Evolutionary conservation across 148 eudicot species (phyloP), one percentile per base, ranked within the genome.

Genomic region (Persicaria tinctoria): DNA sequence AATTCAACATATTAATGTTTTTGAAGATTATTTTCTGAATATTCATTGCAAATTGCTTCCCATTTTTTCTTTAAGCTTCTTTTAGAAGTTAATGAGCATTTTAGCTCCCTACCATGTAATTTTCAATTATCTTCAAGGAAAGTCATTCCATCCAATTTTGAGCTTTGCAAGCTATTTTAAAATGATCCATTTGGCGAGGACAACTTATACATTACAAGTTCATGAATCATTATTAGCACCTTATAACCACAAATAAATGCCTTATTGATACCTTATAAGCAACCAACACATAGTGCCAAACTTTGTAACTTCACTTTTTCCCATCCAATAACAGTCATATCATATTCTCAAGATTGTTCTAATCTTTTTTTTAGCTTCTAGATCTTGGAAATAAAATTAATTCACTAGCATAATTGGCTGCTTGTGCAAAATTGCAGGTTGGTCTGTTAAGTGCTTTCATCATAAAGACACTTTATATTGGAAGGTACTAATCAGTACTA

Each of bases 381-480:
- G 38, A 41, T 4, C 3, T 20, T 51, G 53, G 46, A 45, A 50
- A n/a, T 9, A 3, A 46, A 18, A 59, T 47, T 41, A 51, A 17
- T 14, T 55, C 41, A 14, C 38, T 46, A 41, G 57, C 54, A 74
- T 83, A 78, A 83, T 68, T 76, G 71, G 75, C 54, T 49, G 46
- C 77, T 3, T 74, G 16, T 73, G 74, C 46, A 32, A 44, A 56
- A 41, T 79, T 70, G 68, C 89, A 93, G 98, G 89, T 84, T 77
- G 98, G 98, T 47, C 85, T 93, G 64, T 83, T 91, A 73, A 91
- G 98, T 83, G 98, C 98, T 46, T 93, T 72, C 76, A 76, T 82
- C 47, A 93, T 93, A 79, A 93, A 93, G 89, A 91, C 85, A 76
- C 89, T 93, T 14, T 93, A 93, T 80, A 85, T 93, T 76, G 97